Percentiles rank a stretch among this genome's conserved stretches.
phyloP scores from a whole-genome alignment of 1,284 basidiomycete genomes.

The Puccinia horiana region DNA sequence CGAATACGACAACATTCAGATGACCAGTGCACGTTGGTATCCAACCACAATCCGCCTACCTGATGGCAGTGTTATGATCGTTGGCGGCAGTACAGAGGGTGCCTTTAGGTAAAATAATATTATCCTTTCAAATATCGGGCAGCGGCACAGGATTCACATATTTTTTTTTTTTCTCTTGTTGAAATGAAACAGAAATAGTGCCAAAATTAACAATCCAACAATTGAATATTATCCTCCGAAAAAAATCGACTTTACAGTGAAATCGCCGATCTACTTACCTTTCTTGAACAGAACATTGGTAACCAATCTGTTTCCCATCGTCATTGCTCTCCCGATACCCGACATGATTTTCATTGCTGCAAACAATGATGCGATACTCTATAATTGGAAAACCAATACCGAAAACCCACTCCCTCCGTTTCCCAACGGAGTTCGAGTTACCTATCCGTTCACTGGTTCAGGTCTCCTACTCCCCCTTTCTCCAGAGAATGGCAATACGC shows the following conservation, averaged over 20 bases:
- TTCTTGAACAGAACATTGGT: slow-evolving; percentile 74
- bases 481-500: slow-evolving; percentile 66
- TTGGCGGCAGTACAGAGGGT: slow-evolving; percentile 47
- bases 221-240: slow-evolving; percentile 44
- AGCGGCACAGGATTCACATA: slow-evolving; percentile 52
- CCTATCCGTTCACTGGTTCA: slow-evolving; percentile 79
- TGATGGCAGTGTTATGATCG: slow-evolving; percentile 55
- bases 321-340: slow-evolving; percentile 71
- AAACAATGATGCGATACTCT: slow-evolving; percentile 74
- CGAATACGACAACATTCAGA: slow-evolving; percentile 67
- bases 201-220: slow-evolving; percentile 32
- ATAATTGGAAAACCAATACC: slow-evolving; percentile 70
- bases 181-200: slow-evolving; percentile 31
- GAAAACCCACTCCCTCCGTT: slow-evolving; percentile 70
- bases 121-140: slow-evolving; percentile 4
- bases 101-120: slow-evolving; percentile 50
- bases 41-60: slow-evolving; percentile 69
- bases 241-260: slow-evolving; percentile 67
- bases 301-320: slow-evolving; percentile 78
- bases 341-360: slow-evolving; percentile 72
- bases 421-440: slow-evolving; percentile 78
- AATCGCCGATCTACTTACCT: slow-evolving; percentile 65
- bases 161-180: slow-evolving; percentile 18
- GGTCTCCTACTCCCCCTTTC: slow-evolving; percentile 73
- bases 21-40: slow-evolving; percentile 71